Base-by-base conservation (phyloP, 371 early-diverging fungal species). In the Coemansia sp. region DNA sequence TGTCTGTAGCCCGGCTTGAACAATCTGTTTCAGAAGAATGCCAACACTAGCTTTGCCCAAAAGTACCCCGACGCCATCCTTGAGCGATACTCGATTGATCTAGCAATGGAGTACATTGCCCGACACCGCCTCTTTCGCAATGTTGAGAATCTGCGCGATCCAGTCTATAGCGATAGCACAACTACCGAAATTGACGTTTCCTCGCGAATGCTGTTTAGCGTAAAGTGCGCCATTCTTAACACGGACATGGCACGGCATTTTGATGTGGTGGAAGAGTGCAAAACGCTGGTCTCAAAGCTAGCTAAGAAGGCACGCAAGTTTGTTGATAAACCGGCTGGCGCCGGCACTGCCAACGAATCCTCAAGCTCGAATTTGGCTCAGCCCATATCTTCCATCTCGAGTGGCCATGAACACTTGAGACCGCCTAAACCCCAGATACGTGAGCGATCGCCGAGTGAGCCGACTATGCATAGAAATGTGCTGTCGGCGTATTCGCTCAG, bases 221-320 rank as follows among this genome's bases (percentile, higher is more conserved):
- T 89, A 53, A 75, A 82, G 29, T 82, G 86, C 29, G 85, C 88
- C 69, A 92, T 95, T 39, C 78, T 95, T 16, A 85, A 88, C 11
- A 95, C 95, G 0, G 95, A 95, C 76, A 95, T 95, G 95, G 79
- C 85, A 0, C 85, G 87, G n/a, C 95, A 95, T 67, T 95, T 91
- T 78, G 84, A 84, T 39, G 81, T 92, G 56, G 87, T 92, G 58
- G 90, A 89, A 42, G 71, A 80, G 47, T 81, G 81, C 77, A 70
- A 69, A 34, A 51, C 56, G 10, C 61, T 81, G 29, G 73, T 81
- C 2, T 59, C 66, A 24, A 11, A 59, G 47, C 55, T 78, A 5
- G 67, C 68, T 26, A 78, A 67, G 31, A 78, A 78, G 68, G 74
- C 69, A 4, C 73, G 73, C 51, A 48, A 66, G 29, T 63, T 72